Evolutionary conservation across 805 yeast species (phyloP), one percentile per base, ranked within the genome.

Genomic region (Starmerella scarabaei): DNA sequence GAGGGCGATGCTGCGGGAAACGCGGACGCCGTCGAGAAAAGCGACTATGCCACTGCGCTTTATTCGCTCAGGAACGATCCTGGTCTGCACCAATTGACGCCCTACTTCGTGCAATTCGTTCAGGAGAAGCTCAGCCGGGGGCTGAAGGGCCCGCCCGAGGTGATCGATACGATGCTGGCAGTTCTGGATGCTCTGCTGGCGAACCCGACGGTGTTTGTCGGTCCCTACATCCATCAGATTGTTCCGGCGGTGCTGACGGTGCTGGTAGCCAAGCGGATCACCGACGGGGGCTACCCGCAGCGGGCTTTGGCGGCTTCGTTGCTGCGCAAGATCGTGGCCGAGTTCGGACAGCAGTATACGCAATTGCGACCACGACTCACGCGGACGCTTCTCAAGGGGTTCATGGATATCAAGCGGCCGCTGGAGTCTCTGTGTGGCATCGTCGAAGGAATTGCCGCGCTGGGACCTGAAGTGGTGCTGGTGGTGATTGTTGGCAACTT

Each of bases 181-280:
- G 85, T 85, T 47, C 74, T 88, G 11, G 80, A 83, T 44, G 85
- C 97, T 0, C 66, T 91, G 23, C 67, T 85, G 36, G 75, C 79
- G 32, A 91, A 91, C 61, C 75, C 75, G 40, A 77, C 93, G 17
- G 75, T 91, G 30, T 88, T 85, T 53, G 68, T 88, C 44, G 96
- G 88, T 50, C 98, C 97, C 9, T 88, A 88, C 55, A 84, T 91
- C 34, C 98, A 93, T 63, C 88, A 94, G 1, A 65, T 91, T 51
- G 84, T 91, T 82, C 98, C 99, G n/a, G 83, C 95, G 45, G 78
- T 91, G 26, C 67, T 91, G 49, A 91, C 99, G 0, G 67, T 88
- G 17, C 68, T 91, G 33, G 68, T 91, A 36, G 96, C 97, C 1
- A 85, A 85, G 54, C 73, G 82, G 45, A 71, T 88, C n/a, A 21